Base-by-base conservation (phyloP, 2,329 filamentous ascomycete genomes). In the Aspergillus clavatus region DNA sequence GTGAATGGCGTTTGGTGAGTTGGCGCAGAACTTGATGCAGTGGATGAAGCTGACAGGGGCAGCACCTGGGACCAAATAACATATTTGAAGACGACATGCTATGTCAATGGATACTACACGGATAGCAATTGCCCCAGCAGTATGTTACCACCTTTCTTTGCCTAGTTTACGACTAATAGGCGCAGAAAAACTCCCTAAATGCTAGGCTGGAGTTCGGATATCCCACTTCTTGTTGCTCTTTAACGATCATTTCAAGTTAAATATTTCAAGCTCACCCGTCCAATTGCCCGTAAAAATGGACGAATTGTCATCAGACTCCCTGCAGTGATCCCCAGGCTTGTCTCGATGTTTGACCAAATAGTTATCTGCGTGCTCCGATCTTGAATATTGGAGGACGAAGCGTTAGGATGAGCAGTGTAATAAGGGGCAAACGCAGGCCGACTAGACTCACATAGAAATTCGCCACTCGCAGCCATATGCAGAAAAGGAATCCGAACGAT, bases 51-150 rank as follows among this genome's bases (percentile, higher is more conserved):
- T 46, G 36, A 46, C 38, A 7, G n/a, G 38, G 18, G 38, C 31
- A 48, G 46, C 12, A 39, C 46, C 33, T 48, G 43, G 46, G 46
- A 48, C 38, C 46, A 46, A 42, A 14, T 48, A 11, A 48, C 46
- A 8, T 45, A 46, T 38, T 16, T 46, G 7, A 31, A 31, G 43
- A 48, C 38, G 23, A 48, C 46, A 3, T 48, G 46, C 22, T 48
- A 48, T 23, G 43, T 48, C 1, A 48, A 43, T 43, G 46, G 46
- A 27, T 48, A 48, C 29, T 48, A 46, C 37, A 48, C 46, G 23
- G 46, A 48, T 43, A 42, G 38, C 22, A 48, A 48, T 42, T 48
- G 46, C 43, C 42, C 43, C 18, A 46, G 43, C 38, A 46, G 43
- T 46, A 46, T 19, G 43, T 46, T n/a, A 31, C 23, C 26, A 16